Conservation (phyloP, 352 stramenopile species). For the Pythium myriotylum region DNA sequence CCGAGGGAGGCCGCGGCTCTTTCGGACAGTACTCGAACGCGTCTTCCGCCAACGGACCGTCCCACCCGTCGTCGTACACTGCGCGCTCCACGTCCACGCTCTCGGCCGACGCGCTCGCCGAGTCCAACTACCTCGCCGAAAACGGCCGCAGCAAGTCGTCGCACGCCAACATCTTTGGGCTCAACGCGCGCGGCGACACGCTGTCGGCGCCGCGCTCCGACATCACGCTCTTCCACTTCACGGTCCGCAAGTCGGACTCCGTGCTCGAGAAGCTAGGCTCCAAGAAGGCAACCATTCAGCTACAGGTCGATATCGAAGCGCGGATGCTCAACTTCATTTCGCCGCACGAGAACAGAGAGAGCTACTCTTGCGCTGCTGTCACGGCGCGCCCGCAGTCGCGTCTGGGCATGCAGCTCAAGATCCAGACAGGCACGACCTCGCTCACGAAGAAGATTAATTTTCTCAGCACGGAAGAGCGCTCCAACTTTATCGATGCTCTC, state of each 20-base stretch:
- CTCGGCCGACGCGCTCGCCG: constrained; percentile 30
- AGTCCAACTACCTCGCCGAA: constrained; percentile 59
- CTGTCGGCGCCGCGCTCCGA: constrained; percentile 44
- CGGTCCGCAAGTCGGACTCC: constrained; percentile 85
- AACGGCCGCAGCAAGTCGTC: constrained; percentile 68
- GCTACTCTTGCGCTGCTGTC: constrained; percentile 78
- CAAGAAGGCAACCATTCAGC: constrained; percentile 81
- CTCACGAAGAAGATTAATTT: constrained; percentile 89
- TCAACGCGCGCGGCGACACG: constrained; percentile 41
- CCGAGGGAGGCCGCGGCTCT: constrained; percentile 15
- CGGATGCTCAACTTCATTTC: constrained; percentile 86
- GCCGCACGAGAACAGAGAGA: constrained; percentile 73
- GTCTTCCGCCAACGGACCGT: constrained; percentile 7
- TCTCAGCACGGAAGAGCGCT: constrained; percentile 77
- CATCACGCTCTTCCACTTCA: constrained; percentile 87
- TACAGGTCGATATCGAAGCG: constrained; percentile 82
- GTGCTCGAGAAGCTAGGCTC: constrained; percentile 81
- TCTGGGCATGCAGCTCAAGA: constrained; percentile 85
- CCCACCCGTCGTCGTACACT: constrained; percentile 30
- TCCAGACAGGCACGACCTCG: constrained; percentile 72
- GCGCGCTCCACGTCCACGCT: constrained; percentile 26
- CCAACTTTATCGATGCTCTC: constrained; percentile 80
- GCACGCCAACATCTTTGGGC: constrained; percentile 79
- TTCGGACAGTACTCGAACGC: constrained; percentile 23
- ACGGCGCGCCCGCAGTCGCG: constrained; percentile 78